Evolutionary conservation across 805 yeast species (phyloP), one percentile per base, ranked within the genome.

Genomic region (Starmerella sp.): DNA sequence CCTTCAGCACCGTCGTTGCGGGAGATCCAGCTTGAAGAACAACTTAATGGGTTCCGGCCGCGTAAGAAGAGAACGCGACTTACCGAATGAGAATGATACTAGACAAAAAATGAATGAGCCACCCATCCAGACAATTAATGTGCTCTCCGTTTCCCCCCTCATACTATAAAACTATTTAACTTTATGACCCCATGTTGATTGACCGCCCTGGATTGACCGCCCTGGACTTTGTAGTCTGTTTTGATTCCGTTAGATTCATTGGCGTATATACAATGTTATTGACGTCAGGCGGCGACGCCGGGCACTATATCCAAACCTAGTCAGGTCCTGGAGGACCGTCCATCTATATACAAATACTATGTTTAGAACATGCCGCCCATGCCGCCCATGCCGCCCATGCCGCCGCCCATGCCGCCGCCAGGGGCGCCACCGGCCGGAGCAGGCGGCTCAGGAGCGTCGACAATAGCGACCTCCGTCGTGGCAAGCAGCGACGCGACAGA

Each of bases 401-500:
- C 72, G n/a, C 43, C 43, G 49, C 73, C 73, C 66, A 70, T 71
- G 62, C 87, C 88, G 62, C 83, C 84, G 55, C 82, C 83, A 73
- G 77, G 76, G 55, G 79, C 79, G 57, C 75, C 78, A 58, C 77
- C 72, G 59, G 77, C 72, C 57, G 74, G 75, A 61, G 79, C 78
- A 49, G 78, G 74, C 67, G 91, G 93, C 62, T 74, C 75, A 65
- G 97, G 95, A 61, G 95, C 96, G 65, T 86, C 96, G 57, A 89
- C 96, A 67, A 93, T 87, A 60, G 97, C 97, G 72, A 96, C 95
- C 76, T 93, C 98, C 61, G 98, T 91, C 57, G 97, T 91, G 61
- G 97, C 97, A 71, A 93, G 79, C 71, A 93, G 77, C 34, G 96
- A 88, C 48, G 98, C 97, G 60, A 93, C 97, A 76, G 97, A 96